A percentile compares a stretch with the other conserved stretches of the same genome.
Conservation (phyloP, 495 filamentous ascomycete species). For the Hyaloscypha bicolor region DNA sequence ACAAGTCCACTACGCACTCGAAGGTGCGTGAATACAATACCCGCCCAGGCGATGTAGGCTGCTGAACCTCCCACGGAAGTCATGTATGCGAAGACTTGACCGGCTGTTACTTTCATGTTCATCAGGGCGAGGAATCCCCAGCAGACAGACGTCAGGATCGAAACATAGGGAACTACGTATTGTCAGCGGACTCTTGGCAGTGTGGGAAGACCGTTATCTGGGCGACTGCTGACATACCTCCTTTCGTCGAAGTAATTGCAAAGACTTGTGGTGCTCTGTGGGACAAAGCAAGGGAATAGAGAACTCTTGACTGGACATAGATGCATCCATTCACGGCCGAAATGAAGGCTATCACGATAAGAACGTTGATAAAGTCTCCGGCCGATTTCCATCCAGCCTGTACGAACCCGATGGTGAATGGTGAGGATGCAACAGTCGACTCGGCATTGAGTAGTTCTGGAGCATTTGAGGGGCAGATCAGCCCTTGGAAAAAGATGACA, state of each 20-base stretch:
- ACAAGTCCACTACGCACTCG: constrained; percentile 61
- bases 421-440: constrained; percentile 11
- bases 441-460: constrained; percentile 48
- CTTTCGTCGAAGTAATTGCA: constrained; percentile 61
- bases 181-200: no score
- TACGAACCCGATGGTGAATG: constrained; percentile 57
- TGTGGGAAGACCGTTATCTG: no score
- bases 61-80: constrained; percentile 40
- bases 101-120: constrained; percentile 60
- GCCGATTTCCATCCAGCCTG: constrained; percentile 56
- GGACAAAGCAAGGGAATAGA: constrained; percentile 67
- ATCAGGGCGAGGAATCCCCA: constrained; percentile 70
- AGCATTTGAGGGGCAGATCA: constrained; percentile 62
- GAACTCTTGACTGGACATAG: constrained; percentile 66
- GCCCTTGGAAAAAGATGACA: constrained; percentile 67
- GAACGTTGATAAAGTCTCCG: constrained; percentile 69
- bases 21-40: constrained; percentile 68
- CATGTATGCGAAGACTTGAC: constrained; percentile 23
- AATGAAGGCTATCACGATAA: constrained; percentile 70
- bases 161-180: constrained; percentile 54
- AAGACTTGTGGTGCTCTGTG: constrained; percentile 67
- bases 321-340: constrained; percentile 71
- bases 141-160: constrained; percentile 62
- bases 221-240: constrained; percentile 35
- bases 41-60: constrained; percentile 69